Conservation (phyloP, 176 grass and related monocot genomes). For the Dendrocalamus sinicus region DNA sequence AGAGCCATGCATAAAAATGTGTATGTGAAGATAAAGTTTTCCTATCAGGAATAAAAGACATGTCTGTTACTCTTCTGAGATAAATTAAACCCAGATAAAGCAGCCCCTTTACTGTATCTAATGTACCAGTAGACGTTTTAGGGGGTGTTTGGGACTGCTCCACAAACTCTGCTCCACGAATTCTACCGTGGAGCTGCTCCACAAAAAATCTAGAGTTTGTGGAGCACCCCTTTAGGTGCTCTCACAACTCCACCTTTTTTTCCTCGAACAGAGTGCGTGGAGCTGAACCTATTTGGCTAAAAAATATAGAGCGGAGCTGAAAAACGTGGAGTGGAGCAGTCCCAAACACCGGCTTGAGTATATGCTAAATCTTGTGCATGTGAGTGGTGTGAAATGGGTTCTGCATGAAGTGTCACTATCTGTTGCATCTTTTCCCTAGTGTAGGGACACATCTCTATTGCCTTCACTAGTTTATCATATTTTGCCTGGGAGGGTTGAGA, state of each 20-base stretch:
- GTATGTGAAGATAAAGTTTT: neutral
- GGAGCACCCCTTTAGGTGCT: no score
- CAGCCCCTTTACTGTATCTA: neutral
- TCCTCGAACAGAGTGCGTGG: no score
- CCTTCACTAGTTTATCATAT: slow-evolving; percentile 44
- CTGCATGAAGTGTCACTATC: slow-evolving; percentile 60
- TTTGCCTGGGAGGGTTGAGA: neutral
- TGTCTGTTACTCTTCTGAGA: neutral
- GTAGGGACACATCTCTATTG: slow-evolving; percentile 25
- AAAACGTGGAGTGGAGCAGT: no score
- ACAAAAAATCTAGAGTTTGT: no score
- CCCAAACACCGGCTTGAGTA: no score
- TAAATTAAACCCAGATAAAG: neutral
- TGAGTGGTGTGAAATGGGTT: slow-evolving; percentile 53
- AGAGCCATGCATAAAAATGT: neutral
- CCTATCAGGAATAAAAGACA: neutral
- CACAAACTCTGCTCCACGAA: no score
- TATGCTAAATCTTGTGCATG: slow-evolving; percentile 38
- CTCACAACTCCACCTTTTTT: no score
- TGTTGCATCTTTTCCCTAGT: slow-evolving; percentile 44
- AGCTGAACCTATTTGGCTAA: no score
- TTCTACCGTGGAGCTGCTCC: no score
- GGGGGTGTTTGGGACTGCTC: no score
- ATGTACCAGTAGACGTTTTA: neutral
- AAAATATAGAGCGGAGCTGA: no score